Base-by-base conservation (phyloP, 164 flowering plant species). In the Stephania japonica region DNA sequence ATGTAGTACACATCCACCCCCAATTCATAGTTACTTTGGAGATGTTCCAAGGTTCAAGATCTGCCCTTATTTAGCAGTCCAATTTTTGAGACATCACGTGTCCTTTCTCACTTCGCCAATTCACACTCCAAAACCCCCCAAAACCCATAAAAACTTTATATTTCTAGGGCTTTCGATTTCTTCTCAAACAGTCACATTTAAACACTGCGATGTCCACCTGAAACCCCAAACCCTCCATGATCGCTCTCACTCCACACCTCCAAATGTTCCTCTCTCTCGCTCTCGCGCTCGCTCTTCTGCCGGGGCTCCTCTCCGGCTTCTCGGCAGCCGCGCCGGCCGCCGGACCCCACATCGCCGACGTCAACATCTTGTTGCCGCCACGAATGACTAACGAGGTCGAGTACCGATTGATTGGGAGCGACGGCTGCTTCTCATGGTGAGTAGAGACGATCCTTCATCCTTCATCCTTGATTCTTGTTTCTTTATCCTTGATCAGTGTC, bases 341-440 rank as follows among this genome's bases (percentile, higher is more conserved):
- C 21, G 99, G 99, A 9, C 99, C 99, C 3, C 99, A 94, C 81
- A 85, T 94, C 6, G 85, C 97, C 7, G 99, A 95, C 50, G 92
- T 95, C 14, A 95, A 93, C 78, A 81, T 95, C 6, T 83, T 95
- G 38, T 79, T 95, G 77, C 99, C 99, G 59, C 99, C 98, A 25
- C 87, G 79, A 53, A 95, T 92, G 93, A 91, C 94, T 32, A 68
- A 87, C 75, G 89, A 93, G 0, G 98, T 92, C n/a, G 96, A 92
- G 84, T 92, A 89, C 56, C 85, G 89, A 68, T 96, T 95, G 70
- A 87, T 84, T 56, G 99, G 92, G 49, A 91, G 89, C 67, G 98
- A 88, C 71, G 99, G 98, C 69, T 95, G 99, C 87, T 95, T 95
- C 79, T 84, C 90, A 75, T 95, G 99, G 98, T 94, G 77, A 47